Base-by-base conservation (phyloP, 2,329 filamentous ascomycete genomes). In the Fusarium globosum region DNA sequence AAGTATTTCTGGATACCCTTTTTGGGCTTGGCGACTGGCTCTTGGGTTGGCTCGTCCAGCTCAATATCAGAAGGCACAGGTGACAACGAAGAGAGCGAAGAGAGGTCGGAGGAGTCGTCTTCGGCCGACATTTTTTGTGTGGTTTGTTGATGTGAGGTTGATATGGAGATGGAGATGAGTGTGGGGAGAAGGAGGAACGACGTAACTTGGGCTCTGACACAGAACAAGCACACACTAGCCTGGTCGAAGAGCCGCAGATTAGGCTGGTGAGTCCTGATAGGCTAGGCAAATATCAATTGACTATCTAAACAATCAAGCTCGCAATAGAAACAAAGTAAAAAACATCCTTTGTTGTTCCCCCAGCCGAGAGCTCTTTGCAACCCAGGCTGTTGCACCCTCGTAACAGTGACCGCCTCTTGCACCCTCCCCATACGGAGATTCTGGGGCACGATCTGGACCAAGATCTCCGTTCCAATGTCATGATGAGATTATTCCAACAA, bases 1-100 rank as follows among this genome's bases (percentile, higher is more conserved):
- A 92, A 92, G 87, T 91, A 92, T 83, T 91, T 91, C 66, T 91
- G 83, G 74, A 92, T 92, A 69, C 90, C 89, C 58, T 74, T 74
- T 75, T 89, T 88, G 81, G 74, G 86, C 81, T 89, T 87, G 65
- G 83, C 82, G 72, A 87, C 61, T 26, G 68, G 41, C 68, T 73
- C 65, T 52, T 80, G 78, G 60, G 66, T 75, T 28, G 74, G 85
- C 61, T 86, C 86, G 49, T 91, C 89, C n/a, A 87, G 82, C 75
- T 86, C 84, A 51, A 82, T 82, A 71, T 85, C 84, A 15, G 83
- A 85, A 23, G 84, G 84, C 57, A 80, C 82, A 53, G 84, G 84
- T 61, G 84, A 86, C 64, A 86, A 75, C 55, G 84, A 87, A 26
- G 87, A 88, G 59, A 88, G 78, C 39, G 88, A 90, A 51, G 90